Evolutionary conservation across 805 yeast species (phyloP).

Genomic region (Yamadazyma philogaea): DNA sequence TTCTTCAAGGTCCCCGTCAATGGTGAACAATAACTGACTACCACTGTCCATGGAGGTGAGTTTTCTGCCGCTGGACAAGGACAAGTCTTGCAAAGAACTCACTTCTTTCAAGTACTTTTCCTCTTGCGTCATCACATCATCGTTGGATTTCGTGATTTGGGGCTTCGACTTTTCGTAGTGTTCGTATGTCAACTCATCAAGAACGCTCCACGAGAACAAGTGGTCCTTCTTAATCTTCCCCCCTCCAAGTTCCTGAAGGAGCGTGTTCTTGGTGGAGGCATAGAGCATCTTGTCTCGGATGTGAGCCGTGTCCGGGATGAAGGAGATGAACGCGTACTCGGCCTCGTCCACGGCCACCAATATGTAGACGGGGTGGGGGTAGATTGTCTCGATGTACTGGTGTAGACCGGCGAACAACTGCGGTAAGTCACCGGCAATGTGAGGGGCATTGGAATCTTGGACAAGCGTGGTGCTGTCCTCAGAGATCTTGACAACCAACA

Average conservation of each 20-base stretch:
- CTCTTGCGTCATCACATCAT: slow-evolving; percentile 46
- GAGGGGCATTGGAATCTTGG: slow-evolving; percentile 23
- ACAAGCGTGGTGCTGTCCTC: slow-evolving; percentile 32
- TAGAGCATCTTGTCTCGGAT: slow-evolving; percentile 88
- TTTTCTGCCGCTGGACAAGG: slow-evolving; percentile 23
- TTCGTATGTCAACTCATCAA: slow-evolving; percentile 49
- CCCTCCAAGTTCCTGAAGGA: slow-evolving; percentile 72
- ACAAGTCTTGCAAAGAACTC: slow-evolving; percentile 30
- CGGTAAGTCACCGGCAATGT: slow-evolving; percentile 13
- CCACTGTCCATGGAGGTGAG: slow-evolving; percentile 34
- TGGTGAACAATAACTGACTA: slow-evolving; percentile 22
- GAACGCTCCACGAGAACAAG: slow-evolving; percentile 50
- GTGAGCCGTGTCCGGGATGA: slow-evolving; percentile 81
- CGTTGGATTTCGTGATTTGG: slow-evolving; percentile 20
- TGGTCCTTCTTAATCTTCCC: slow-evolving; percentile 44
- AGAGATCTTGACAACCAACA: slow-evolving; percentile 32
- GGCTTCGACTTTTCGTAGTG: slow-evolving; percentile 37
- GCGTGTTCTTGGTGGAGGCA: slow-evolving; percentile 82
- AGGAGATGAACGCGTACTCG: slow-evolving; percentile 59
- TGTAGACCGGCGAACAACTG: slow-evolving; percentile 20
- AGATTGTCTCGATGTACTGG: slow-evolving; percentile 19
- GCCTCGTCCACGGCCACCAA: slow-evolving; percentile 21
- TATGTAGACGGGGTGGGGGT: slow-evolving; percentile 39
- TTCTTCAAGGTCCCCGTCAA: slow-evolving; percentile 24
- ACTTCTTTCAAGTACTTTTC: slow-evolving; percentile 53